Conservation (phyloP, 2,329 filamentous ascomycete species). For the Didymellaceae sp. region DNA sequence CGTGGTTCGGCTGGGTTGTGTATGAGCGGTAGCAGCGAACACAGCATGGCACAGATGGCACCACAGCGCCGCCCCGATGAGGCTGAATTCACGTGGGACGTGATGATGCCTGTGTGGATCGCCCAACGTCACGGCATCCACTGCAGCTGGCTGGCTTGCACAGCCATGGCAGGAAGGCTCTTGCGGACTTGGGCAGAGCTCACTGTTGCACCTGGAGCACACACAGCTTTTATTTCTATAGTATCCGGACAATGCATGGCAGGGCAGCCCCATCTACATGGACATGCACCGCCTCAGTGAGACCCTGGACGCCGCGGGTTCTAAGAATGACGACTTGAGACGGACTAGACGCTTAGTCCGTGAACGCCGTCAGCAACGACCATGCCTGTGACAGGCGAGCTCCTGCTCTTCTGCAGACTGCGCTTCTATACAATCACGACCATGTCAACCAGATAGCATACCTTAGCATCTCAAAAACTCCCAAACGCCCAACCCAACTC, state of each 20-base stretch:
- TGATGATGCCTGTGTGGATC: slow-evolving; percentile 6
- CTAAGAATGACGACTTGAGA: slow-evolving; percentile 27
- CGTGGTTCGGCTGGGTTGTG: neutral
- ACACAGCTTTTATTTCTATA: neutral
- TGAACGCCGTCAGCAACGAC: neutral
- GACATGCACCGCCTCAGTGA: neutral
- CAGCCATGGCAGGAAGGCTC: neutral
- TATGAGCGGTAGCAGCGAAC: neutral
- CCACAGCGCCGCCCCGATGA: slow-evolving; percentile 3
- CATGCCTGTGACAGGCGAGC: neutral
- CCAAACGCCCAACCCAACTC: neutral
- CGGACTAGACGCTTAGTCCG: neutral
- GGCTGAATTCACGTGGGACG: slow-evolving; percentile 13
- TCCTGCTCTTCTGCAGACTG: neutral
- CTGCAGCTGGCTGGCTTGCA: neutral
- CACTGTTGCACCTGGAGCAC: neutral
- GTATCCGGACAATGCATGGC: neutral
- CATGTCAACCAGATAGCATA: neutral
- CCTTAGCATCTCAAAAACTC: neutral
- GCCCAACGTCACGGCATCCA: slow-evolving; percentile 12
- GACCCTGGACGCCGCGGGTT: neutral
- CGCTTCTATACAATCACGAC: neutral
- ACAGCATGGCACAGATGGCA: neutral
- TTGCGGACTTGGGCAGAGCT: neutral
- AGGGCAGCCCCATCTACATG: neutral